These are phyloP conservation scores for Coemansia aciculifera DNA, from an alignment of 192 early-diverging fungal genomes.

Conservation along the genomic window DNA sequence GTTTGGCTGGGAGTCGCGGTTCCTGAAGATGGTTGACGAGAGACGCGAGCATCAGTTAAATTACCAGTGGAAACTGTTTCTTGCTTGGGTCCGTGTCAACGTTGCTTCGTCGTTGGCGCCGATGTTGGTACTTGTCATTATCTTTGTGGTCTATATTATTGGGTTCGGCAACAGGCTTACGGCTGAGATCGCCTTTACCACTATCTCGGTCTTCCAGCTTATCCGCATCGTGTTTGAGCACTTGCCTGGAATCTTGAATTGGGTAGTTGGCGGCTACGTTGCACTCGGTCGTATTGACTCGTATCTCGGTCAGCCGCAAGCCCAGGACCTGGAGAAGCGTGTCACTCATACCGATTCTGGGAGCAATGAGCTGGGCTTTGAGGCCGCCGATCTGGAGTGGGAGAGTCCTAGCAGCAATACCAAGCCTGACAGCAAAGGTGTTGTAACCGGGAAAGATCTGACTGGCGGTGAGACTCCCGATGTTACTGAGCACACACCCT, in stretches of 20 bases:
- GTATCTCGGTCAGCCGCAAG: slow-evolving; percentile 74
- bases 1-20: slow-evolving; percentile 78
- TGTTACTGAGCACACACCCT: neutral
- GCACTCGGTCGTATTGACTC: slow-evolving; percentile 67
- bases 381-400: slow-evolving; percentile 35
- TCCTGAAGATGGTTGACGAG: slow-evolving; percentile 64
- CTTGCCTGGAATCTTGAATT: slow-evolving; percentile 59
- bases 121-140: slow-evolving; percentile 62
- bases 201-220: slow-evolving; percentile 68
- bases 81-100: slow-evolving; percentile 56
- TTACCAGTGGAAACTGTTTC: slow-evolving; percentile 53
- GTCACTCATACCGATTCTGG: slow-evolving; percentile 3
- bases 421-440: slow-evolving; percentile 6
- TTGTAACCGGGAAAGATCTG: neutral
- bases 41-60: slow-evolving; percentile 65
- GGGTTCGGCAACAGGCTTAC: slow-evolving; percentile 59
- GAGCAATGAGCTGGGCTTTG: slow-evolving; percentile 24
- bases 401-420: slow-evolving; percentile 1
- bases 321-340: slow-evolving; percentile 54
- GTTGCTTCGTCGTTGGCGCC: slow-evolving; percentile 61
- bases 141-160: slow-evolving; percentile 63
- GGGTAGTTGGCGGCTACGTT: slow-evolving; percentile 61
- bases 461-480: neutral
- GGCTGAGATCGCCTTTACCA: slow-evolving; percentile 69
- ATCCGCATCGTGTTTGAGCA: slow-evolving; percentile 62